Evolutionary conservation across 306 rosid genomes (phyloP).

Genomic region (Cucumis sativus): DNA sequence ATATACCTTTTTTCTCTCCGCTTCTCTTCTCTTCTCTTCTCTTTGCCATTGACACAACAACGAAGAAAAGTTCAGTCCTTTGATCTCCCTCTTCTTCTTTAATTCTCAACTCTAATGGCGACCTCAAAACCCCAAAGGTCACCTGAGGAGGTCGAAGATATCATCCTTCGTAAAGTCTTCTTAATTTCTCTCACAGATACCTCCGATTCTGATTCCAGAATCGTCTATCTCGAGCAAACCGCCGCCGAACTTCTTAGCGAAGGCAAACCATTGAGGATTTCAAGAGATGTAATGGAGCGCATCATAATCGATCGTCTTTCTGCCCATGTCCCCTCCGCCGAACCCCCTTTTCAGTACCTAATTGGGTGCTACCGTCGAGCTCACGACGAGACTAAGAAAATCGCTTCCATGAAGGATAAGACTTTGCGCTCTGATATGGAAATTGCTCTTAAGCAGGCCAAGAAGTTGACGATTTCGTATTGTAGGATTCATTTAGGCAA

Average conservation of each 20-base stretch:
- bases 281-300: constrained; percentile 64
- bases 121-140: constrained; percentile 66
- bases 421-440: constrained; percentile 50
- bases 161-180: constrained; percentile 70
- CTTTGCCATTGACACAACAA: background rate
- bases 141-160: constrained; percentile 70
- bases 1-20: no score
- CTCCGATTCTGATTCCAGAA: constrained; percentile 28
- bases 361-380: constrained; percentile 72
- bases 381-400: constrained; percentile 60
- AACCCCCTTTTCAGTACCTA: constrained; percentile 60
- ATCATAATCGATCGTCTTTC: constrained; percentile 72
- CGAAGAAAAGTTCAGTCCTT: background rate
- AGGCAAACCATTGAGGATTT: constrained; percentile 44
- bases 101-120: constrained; percentile 27
- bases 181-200: constrained; percentile 44
- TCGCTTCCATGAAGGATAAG: constrained; percentile 60
- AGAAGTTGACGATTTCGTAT: constrained; percentile 60
- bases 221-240: constrained; percentile 58
- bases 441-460: constrained; percentile 43
- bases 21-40: background rate
- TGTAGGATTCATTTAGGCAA: constrained; percentile 72
- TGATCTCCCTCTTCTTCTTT: background rate
- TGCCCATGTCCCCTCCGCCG: constrained; percentile 23
- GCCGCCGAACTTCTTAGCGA: constrained; percentile 96